Evolutionary conservation across 208 protist species (phyloP), one percentile per base, ranked within the genome.

Genomic region (Leptomonas seymouri): DNA sequence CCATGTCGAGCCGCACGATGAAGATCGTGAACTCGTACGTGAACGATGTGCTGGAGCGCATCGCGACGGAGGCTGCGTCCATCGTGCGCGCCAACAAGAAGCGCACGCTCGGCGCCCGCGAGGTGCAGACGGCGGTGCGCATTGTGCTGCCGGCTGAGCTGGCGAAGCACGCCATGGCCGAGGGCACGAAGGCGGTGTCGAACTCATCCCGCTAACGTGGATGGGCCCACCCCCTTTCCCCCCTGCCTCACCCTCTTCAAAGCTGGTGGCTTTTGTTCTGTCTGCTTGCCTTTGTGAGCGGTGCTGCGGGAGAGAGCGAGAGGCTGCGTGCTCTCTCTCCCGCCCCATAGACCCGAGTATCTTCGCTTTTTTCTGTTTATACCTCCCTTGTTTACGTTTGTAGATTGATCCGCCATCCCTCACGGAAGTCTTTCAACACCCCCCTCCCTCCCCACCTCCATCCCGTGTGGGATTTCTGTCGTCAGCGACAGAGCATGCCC

Each of bases 81-180:
- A 90, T 99, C 20, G 93, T 98, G 36, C 84, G 91, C 69, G 92
- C 95, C 71, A 99, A 98, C 94, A 98, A 98, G 86, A 96, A 93
- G 82, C 80, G 85, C 66, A 99, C 98, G 45, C 85, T 99, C 57
- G 90, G 92, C 49, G 97, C 96, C 23, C 86, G 97, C 69, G 97
- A 99, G 88, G 91, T 99, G 67, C 95, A 98, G 87, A 98, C 97
- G 56, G 97, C 98, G 28, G 98, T 99, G 61, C 94, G 98, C 67
- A 85, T 99, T 41, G 86, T 99, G 72, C 94, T 99, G 41, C 97
- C 98, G 51, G 97, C 97, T 64, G 98, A 99, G 89, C 89, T 99
- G 11, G 96, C 98, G 73, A 99, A 99, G 90, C 98, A 99, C 84
- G 98, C 98, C 62, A 98, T 99, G 74, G 97, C 97, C 41, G 98